Percentiles rank a stretch among this genome's conserved stretches.
These are phyloP conservation scores for Syzygium jambos DNA, from an alignment of 345 rosid genomes.

Conservation along the genomic window DNA sequence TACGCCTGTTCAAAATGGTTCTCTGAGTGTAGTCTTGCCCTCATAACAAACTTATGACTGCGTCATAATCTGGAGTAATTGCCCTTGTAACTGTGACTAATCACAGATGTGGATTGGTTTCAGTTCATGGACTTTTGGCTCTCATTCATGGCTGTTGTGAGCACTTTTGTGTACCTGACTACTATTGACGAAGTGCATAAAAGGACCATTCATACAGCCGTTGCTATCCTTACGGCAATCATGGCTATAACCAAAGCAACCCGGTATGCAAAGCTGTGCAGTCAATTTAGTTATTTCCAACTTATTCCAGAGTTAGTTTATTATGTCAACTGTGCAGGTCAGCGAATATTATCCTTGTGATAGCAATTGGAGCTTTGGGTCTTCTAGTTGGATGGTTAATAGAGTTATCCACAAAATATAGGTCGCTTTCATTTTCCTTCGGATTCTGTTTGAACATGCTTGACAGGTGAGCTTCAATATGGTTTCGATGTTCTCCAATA, in stretches of 20 bases:
- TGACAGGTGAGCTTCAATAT: slow-evolving; percentile 33
- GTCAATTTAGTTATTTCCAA: slow-evolving; percentile 7
- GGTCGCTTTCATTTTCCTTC: slow-evolving; percentile 42
- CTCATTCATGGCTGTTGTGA: slow-evolving; percentile 94
- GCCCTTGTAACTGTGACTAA: neutral
- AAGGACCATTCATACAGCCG: slow-evolving; percentile 73
- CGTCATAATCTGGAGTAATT: neutral
- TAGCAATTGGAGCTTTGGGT: slow-evolving; percentile 71
- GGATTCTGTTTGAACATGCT: slow-evolving; percentile 33
- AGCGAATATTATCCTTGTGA: slow-evolving; percentile 68
- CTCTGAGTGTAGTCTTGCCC: neutral
- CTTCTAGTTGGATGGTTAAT: slow-evolving; percentile 71
- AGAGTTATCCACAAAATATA: slow-evolving; percentile 54
- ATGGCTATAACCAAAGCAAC: slow-evolving; percentile 94
- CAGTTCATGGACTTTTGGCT: slow-evolving; percentile 99
- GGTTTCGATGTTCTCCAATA: neutral
- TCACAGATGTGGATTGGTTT: slow-evolving; percentile 5
- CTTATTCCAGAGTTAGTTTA: neutral
- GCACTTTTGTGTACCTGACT: slow-evolving; percentile 77
- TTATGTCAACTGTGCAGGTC: slow-evolving; percentile 36
- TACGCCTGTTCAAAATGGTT: neutral
- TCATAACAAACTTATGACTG: neutral
- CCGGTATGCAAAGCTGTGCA: slow-evolving; percentile 35
- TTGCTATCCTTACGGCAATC: slow-evolving; percentile 83
- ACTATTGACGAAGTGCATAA: slow-evolving; percentile 63